Conservation (phyloP, 208 protist genomes). For the Leishmania amazonensis region DNA sequence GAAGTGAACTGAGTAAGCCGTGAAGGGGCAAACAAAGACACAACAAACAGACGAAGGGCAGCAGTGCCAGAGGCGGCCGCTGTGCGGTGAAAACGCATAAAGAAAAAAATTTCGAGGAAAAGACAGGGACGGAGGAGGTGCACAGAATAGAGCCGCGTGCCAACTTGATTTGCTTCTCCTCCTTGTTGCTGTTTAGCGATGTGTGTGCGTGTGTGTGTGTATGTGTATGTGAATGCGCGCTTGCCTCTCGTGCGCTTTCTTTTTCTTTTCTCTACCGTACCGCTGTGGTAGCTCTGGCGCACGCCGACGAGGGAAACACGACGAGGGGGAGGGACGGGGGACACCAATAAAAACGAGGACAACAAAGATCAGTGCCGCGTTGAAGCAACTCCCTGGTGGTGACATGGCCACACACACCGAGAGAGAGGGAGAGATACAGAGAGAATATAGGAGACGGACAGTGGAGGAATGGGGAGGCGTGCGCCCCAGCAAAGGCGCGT, state of each 20-base stretch:
- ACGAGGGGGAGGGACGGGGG: neutral
- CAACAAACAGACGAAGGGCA: neutral
- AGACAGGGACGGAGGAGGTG: neutral
- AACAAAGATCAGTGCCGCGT: neutral
- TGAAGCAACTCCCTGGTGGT: no score
- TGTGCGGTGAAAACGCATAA: neutral
- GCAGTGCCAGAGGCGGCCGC: neutral
- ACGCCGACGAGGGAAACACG: neutral
- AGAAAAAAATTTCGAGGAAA: neutral
- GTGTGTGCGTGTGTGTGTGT: neutral
- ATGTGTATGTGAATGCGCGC: neutral
- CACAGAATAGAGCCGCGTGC: neutral
- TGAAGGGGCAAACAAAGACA: conserved; percentile 11
- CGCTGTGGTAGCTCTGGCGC: neutral
- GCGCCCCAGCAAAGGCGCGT: neutral
- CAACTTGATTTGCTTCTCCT: neutral
- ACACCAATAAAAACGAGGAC: neutral
- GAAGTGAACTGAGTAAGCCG: neutral
- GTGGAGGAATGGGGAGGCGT: neutral
- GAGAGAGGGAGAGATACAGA: neutral
- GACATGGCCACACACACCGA: neutral
- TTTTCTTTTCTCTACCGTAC: neutral
- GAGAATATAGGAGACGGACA: neutral
- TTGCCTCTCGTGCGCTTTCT: neutral
- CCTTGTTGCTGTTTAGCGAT: neutral